Evolutionary conservation across 441 rosid species (phyloP), one percentile per base, ranked within the genome.

Genomic region (Croton setiger): DNA sequence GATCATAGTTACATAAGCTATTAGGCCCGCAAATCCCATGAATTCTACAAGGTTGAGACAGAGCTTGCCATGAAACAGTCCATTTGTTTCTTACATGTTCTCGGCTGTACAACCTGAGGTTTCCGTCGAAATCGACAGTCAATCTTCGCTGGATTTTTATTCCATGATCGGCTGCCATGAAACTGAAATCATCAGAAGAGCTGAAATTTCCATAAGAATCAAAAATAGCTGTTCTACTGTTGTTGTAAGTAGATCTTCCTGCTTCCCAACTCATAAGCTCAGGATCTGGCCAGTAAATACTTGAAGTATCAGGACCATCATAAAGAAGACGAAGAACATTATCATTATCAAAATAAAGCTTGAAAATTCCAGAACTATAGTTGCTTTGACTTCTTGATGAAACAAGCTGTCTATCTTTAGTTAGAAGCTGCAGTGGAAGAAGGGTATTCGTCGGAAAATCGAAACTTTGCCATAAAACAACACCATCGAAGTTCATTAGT

Each of bases 71-170:
- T 1, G 53, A 62, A 62, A 62, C 66, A 43, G 15, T 33, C 66
- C 52, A 43, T 11, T 33, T 0, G 1, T 5, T 6, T 17, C 21
- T 9, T 11, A 7, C 18, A 5, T 61, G 11, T 61, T 62, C 66
- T 1, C 66, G 33, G 17, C 66, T 62, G 35, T 62, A 62, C n/a
- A 62, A 45, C n/a, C 66, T 51, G 13, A 62, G 52, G 23, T 62
- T 62, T 2, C 66, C 66, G 44, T 62, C 66, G 15, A 43, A 43
- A 44, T 62, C 66, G 2, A 62, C 18, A 1, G 17, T 62, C 31
- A 61, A 41, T 18, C 64, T 61, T 39, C 64, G 7, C 20, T 61
- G 64, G 8, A 41, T 20, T 10, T 12, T 11, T 2, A 20, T 51
- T 36, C 64, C 64, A 39, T 60, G 39, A 11, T 60, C 64, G n/a